These are phyloP conservation scores for Tricholoma furcatifolium DNA, from an alignment of 768 basidiomycete genomes.

Conservation along the genomic window DNA sequence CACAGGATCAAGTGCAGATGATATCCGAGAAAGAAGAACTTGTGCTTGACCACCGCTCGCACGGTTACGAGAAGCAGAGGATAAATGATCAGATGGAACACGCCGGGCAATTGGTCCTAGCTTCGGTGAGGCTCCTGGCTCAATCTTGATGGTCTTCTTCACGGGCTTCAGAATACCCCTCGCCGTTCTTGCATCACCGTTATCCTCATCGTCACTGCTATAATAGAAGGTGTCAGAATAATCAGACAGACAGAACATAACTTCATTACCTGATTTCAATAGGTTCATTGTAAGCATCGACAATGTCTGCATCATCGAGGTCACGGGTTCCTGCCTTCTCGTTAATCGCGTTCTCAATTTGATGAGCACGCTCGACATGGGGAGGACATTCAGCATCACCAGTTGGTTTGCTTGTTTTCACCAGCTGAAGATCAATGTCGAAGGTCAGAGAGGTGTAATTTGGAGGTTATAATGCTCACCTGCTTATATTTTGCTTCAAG, in stretches of 20 bases:
- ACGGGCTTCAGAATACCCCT: neutral
- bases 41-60: constrained; percentile 11
- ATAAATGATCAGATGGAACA: neutral
- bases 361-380: constrained; percentile 7
- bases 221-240: neutral
- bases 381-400: constrained; percentile 20
- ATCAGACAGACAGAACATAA: neutral
- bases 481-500: constrained; percentile 24
- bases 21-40: constrained; percentile 20
- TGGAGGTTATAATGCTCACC: constrained; percentile 11
- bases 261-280: neutral
- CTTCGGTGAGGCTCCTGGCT: neutral
- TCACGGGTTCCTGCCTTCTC: constrained; percentile 13
- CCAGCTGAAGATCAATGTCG: constrained; percentile 13
- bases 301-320: too few species aligned
- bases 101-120: neutral
- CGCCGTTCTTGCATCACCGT: neutral
- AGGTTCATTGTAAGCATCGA: constrained; percentile 9
- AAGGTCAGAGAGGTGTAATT: neutral
- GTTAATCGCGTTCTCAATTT: constrained; percentile 14
- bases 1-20: constrained; percentile 24
- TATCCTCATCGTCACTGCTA: constrained; percentile 2
- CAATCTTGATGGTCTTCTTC: neutral
- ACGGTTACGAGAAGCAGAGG: constrained; percentile 6
- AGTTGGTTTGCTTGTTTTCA: constrained; percentile 28